Evolutionary conservation across 192 early-diverging fungal genomes (phyloP).

Genomic region (Tieghemiomyces parasiticus): DNA sequence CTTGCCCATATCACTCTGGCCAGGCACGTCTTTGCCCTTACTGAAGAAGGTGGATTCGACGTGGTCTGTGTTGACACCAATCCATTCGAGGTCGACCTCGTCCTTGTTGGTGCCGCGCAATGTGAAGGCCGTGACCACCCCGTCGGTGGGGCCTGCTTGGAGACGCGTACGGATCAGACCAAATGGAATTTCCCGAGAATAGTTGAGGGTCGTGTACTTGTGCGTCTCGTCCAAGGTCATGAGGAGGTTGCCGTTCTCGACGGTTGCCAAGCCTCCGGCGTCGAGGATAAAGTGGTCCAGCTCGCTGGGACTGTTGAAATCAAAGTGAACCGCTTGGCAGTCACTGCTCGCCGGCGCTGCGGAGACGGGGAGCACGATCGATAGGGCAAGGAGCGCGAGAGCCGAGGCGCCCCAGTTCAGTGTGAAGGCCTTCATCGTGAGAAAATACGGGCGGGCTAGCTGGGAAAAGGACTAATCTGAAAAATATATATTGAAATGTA

Average conservation of each 20-base stretch:
- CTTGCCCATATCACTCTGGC: no score
- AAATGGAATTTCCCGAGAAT: not conserved
- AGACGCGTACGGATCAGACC: not conserved
- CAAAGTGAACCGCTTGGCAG: not conserved
- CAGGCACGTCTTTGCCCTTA: not conserved
- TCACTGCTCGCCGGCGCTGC: conserved; percentile 23
- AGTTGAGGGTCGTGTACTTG: not conserved
- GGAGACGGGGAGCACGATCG: conserved; percentile 32
- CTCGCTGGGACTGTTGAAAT: not conserved
- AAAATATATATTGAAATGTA: no score
- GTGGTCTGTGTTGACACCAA: not conserved
- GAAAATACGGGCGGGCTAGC: no score
- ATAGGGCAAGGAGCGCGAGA: no score
- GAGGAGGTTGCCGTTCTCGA: not conserved
- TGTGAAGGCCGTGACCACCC: not conserved
- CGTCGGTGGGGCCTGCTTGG: not conserved
- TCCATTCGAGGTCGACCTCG: not conserved
- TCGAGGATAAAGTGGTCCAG: not conserved
- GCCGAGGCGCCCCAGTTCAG: no score
- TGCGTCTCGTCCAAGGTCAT: not conserved
- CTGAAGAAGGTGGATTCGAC: not conserved
- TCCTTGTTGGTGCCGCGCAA: not conserved
- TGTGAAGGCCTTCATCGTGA: no score
- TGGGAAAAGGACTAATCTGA: no score
- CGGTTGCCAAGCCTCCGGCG: not conserved